Base-by-base conservation (phyloP, 2,329 filamentous ascomycete genomes). In the Ascochyta clinopodiicola region DNA sequence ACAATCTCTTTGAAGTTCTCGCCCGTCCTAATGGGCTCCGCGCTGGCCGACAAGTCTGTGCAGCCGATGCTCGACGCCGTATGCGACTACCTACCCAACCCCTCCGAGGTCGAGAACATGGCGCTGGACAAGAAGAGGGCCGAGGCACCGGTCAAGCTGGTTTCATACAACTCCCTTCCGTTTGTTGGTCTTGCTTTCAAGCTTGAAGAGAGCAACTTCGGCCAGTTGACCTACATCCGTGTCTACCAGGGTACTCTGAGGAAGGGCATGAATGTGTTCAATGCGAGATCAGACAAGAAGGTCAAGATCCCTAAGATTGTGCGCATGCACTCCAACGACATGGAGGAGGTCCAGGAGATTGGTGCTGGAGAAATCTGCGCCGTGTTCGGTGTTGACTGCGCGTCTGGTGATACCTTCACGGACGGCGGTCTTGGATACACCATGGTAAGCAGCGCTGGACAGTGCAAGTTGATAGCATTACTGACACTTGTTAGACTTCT, bases 291-390 rank as follows among this genome's bases (percentile, higher is more conserved):
- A 62, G 90, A 94, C 77, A 96, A 97, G 84, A 97, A 94, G 82
- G 89, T 99, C 74, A 93, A 96, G 78, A 89, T 99, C 54, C 95
- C 95, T 19, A 90, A 94, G 72, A 98, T 99, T 69, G 95, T 99
- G 60, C 92, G 95, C 60, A 99, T 99, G 95, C 95, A 99, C 82
- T 96, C 93, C 40, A 96, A 98, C 74, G 95, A 99, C 73, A 96
- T 99, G 94, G 95, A 99, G 77, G 95, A 99, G 72, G 92, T 97
- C 27, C 82, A 80, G 51, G 93, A 97, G 76, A 89, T 99, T 61
- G 92, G 93, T 47, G 94, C 95, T 49, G 95, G 95, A 77, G 95
- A 99, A 78, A 99, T 99, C 62, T 99, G 95, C 74, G 95, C 95
- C 58, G 95, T 99, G 56, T 99, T 99, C 73, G 95, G 95, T 71